Percentiles rank a stretch among this genome's conserved stretches.
Conservation (phyloP, 805 yeast genomes). For the Kodamaea fukazawae region DNA sequence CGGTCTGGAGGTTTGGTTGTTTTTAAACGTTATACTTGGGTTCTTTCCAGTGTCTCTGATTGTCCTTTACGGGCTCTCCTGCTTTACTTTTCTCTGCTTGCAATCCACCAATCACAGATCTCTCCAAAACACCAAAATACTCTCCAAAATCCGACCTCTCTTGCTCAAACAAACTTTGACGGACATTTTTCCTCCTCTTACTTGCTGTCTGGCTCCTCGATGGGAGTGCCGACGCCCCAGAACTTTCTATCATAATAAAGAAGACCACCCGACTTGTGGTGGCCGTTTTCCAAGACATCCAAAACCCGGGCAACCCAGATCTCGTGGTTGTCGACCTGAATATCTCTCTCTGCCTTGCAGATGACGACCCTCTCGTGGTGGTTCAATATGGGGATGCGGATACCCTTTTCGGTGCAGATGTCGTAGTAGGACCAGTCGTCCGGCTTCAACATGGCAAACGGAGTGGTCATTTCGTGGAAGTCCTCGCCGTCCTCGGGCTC, state of each 20-base stretch:
- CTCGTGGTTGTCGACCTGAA: conserved; percentile 79
- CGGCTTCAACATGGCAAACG: conserved; percentile 43
- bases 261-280: conserved; percentile 53
- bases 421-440: conserved; percentile 33
- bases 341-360: conserved; percentile 52
- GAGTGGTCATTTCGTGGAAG: conserved; percentile 49
- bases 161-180: too few species aligned
- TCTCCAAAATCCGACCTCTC: too few species aligned
- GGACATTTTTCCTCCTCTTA: too few species aligned
- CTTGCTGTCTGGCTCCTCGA: neutral
- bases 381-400: conserved; percentile 53
- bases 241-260: conserved; percentile 63
- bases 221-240: conserved; percentile 39
- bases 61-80: too few species aligned
- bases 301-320: conserved; percentile 82
- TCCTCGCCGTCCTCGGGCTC: conserved; percentile 33
- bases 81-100: too few species aligned
- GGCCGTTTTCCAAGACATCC: conserved; percentile 43
- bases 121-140: too few species aligned
- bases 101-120: too few species aligned
- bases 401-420: conserved; percentile 11
- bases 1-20: too few species aligned
- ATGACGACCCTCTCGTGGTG: conserved; percentile 60
- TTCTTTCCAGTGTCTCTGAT: too few species aligned
- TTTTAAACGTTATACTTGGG: too few species aligned